These are phyloP conservation scores for Fomitopsis betulina DNA, from an alignment of 1,284 basidiomycete species.

Conservation along the genomic window DNA sequence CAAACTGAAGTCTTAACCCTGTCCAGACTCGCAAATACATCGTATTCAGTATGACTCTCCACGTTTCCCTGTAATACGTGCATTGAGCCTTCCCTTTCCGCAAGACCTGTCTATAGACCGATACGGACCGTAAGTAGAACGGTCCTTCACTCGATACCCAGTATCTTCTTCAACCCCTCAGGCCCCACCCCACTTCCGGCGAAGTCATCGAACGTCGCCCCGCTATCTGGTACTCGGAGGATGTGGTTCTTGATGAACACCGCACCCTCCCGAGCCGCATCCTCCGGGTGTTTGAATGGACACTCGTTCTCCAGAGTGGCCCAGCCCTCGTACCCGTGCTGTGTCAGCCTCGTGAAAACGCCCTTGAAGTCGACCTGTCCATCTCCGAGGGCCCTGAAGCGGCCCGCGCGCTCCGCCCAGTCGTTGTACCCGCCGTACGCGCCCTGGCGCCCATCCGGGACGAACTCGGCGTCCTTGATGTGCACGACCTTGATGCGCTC, in stretches of 20 bases:
- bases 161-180: not conserved
- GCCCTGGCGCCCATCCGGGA: not conserved
- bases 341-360: not conserved
- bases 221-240: not conserved
- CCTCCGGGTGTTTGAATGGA: not conserved
- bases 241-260: not conserved
- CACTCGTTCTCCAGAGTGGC: not conserved
- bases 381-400: not conserved
- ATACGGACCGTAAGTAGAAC: too few species aligned
- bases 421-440: not conserved
- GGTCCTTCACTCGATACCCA: not conserved
- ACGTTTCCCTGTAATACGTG: too few species aligned
- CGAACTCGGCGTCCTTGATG: conserved; percentile 2
- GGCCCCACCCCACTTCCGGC: not conserved
- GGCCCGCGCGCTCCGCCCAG: not conserved
- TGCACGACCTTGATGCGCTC: conserved; percentile 1
- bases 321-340: not conserved
- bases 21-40: too few species aligned
- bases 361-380: conserved; percentile 1
- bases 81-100: too few species aligned
- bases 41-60: too few species aligned
- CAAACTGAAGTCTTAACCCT: too few species aligned
- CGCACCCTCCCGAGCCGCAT: not conserved
- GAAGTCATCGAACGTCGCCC: not conserved
- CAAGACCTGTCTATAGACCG: too few species aligned